Evolutionary conservation across 441 rosid species (phyloP), one percentile per base, ranked within the genome.

Genomic region (Adansonia grandidieri): DNA sequence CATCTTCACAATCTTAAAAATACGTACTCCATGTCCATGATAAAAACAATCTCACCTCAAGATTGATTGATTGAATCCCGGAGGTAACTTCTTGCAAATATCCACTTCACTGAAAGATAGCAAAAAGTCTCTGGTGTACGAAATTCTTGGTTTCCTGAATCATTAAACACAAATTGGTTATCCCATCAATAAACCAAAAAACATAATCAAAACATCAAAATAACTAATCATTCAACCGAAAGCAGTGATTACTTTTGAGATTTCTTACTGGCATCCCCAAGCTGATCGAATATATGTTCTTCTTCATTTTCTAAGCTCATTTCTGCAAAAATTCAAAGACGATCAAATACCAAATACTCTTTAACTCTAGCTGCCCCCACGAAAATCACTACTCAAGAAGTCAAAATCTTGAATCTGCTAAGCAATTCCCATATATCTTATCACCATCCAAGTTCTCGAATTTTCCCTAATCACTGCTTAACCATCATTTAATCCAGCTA

Each of bases 51-150:
- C 88, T 86, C 82, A 93, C 99, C 90, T 81, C 42, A 89, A 78
- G 80, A 93, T 76, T 28, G 94, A 88, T 81, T 82, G 82, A 20
- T 88, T 86, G 60, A 91, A 87, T 62, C 91, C 96, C 48, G 77
- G 45, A 5, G 98, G 98, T 65, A 92, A 83, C 81, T 82, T 89
- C 82, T 86, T 89, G 89, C 97, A 97, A 79, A 85, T 82, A 72
- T 95, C 97, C 82, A 86, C 86, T 61, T 89, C 94, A 69, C 93
- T 86, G 45, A 95, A 51, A 0, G 98, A 95, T 73, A 93, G 77
- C 45, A 97, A 89, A 83, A 92, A 89, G 14, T 90, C 89, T 81
- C 93, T 89, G 14, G 91, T 83, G 86, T 97, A 97, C 0, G 85
- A 83, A 71, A 90, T 81, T 80, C 75, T 89, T 20, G 80, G 60